A percentile compares a stretch with the other conserved stretches of the same genome.
These are phyloP conservation scores for Botryotinia convoluta DNA, from an alignment of 2,329 filamentous ascomycete species.

Conservation along the genomic window DNA sequence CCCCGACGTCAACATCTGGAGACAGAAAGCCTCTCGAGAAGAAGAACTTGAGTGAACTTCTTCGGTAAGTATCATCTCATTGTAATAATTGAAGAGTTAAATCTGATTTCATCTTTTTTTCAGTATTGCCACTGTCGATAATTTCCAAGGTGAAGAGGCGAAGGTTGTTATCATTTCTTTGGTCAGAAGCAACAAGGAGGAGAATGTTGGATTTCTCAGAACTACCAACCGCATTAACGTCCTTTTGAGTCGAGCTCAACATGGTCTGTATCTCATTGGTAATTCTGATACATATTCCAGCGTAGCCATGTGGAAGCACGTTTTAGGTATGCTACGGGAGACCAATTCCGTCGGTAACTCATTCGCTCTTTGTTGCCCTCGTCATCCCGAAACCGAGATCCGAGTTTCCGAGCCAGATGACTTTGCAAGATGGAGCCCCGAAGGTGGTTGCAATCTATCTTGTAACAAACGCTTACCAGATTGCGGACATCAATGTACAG, in stretches of 20 bases:
- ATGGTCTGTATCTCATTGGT: slow-evolving; percentile 71
- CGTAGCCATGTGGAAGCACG: slow-evolving; percentile 62
- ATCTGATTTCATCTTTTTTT: neutral
- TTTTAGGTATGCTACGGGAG: slow-evolving; percentile 51
- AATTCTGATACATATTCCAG: slow-evolving; percentile 56
- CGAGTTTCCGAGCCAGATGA: slow-evolving; percentile 27
- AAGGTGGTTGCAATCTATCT: slow-evolving; percentile 50
- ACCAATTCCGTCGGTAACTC: slow-evolving; percentile 48
- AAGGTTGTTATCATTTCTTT: slow-evolving; percentile 69
- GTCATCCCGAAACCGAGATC: slow-evolving; percentile 51
- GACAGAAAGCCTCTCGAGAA: slow-evolving; percentile 23
- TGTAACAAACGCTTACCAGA: slow-evolving; percentile 33
- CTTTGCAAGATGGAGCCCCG: slow-evolving; percentile 48
- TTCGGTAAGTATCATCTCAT: slow-evolving; percentile 25
- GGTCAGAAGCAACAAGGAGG: slow-evolving; percentile 63
- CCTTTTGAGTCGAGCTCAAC: slow-evolving; percentile 61
- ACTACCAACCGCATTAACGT: slow-evolving; percentile 69
- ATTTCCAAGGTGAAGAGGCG: slow-evolving; percentile 69
- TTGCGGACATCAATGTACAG: slow-evolving; percentile 50
- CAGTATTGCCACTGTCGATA: slow-evolving; percentile 63
- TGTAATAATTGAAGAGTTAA: neutral
- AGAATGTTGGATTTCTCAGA: slow-evolving; percentile 62
- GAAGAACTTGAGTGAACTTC: slow-evolving; percentile 31
- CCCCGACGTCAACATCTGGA: neutral
- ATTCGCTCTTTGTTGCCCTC: slow-evolving; percentile 57